Percentiles rank a stretch among this genome's conserved stretches.
These are phyloP conservation scores for Cardamine chenopodiifolia DNA, from an alignment of 345 rosid genomes.

Conservation along the genomic window DNA sequence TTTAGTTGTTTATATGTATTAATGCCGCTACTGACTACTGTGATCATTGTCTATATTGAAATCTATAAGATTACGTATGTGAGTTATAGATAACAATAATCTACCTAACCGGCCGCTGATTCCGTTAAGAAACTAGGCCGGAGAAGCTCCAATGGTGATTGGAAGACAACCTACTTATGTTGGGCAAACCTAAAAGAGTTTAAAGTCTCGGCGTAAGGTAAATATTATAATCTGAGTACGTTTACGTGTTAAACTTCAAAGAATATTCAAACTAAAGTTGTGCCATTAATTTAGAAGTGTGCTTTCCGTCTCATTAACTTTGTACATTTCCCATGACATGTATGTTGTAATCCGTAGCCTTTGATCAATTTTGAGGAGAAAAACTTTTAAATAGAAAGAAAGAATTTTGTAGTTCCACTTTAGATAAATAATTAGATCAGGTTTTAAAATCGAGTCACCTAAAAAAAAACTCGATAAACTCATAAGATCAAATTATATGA, in stretches of 20 bases:
- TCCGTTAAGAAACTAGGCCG: too few species aligned
- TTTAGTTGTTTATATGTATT: not conserved
- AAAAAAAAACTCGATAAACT: not conserved
- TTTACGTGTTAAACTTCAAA: conserved; percentile 6
- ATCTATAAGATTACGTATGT: not conserved
- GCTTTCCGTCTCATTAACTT: conserved; percentile 22
- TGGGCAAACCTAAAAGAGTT: not conserved
- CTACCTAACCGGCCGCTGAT: too few species aligned
- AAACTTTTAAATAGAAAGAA: not conserved
- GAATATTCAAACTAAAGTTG: conserved; percentile 8
- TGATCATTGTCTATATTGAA: not conserved
- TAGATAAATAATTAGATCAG: not conserved
- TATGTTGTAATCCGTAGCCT: not conserved
- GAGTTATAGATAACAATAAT: not conserved
- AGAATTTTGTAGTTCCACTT: not conserved
- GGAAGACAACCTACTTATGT: too few species aligned
- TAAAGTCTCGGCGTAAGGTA: not conserved
- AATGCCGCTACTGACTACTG: not conserved
- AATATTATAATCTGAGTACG: not conserved
- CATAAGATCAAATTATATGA: not conserved
- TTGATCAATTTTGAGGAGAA: not conserved
- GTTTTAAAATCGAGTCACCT: not conserved
- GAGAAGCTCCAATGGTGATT: too few species aligned
- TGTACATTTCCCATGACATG: conserved; percentile 6
- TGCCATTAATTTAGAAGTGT: not conserved